phyloP scores from a whole-genome alignment of 164 flowering plant genomes.

The Stephania yunnanensis region DNA sequence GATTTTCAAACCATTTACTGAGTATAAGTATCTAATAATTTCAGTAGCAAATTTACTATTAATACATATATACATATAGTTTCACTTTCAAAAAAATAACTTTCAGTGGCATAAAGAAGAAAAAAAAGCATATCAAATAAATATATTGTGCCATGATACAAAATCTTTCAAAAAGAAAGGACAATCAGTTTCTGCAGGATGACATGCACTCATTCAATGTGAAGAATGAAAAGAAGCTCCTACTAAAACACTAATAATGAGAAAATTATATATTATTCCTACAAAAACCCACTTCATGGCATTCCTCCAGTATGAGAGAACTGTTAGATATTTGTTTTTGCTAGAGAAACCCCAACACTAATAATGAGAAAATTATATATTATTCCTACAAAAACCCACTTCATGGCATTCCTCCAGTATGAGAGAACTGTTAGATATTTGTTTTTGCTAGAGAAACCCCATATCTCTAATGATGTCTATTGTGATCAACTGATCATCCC shows the following conservation, averaged over 20 bases:
- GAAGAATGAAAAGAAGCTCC: not conserved
- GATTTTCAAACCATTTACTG: slow-evolving; percentile 9
- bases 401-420: not conserved
- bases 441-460: not conserved
- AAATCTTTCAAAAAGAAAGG: not conserved
- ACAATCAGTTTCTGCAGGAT: not conserved
- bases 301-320: not conserved
- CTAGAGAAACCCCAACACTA: not conserved
- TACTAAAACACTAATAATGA: not conserved
- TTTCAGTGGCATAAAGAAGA: not conserved
- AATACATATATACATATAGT: too few relatives aligned
- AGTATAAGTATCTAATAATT: too few relatives aligned
- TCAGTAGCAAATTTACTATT: not conserved
- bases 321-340: not conserved
- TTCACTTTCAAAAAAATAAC: too few relatives aligned
- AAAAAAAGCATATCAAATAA: not conserved
- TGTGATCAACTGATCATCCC: not conserved
- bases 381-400: not conserved
- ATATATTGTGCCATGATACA: not conserved
- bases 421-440: not conserved
- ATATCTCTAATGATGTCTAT: not conserved
- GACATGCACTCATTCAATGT: not conserved
- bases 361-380: not conserved
- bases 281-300: not conserved
- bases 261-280: not conserved